A percentile compares a stretch with the other conserved stretches of the same genome.
These are phyloP conservation scores for Amauroascus verrucosus DNA, from an alignment of 2,329 filamentous ascomycete genomes.

Conservation along the genomic window DNA sequence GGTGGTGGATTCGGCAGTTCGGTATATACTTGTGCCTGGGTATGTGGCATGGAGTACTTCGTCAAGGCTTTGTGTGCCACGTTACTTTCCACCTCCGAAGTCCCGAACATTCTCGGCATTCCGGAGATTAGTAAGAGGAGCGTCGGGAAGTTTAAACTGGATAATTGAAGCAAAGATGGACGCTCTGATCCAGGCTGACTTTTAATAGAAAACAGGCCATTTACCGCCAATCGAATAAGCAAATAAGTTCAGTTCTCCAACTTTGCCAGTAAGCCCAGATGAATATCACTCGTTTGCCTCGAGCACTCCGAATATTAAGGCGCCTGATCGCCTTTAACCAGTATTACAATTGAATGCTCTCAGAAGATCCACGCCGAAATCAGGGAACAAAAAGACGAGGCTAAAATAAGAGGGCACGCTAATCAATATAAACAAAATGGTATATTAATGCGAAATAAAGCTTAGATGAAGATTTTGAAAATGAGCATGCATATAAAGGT, in stretches of 20 bases:
- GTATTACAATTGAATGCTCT: slow-evolving; percentile 7
- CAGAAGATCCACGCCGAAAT: background rate
- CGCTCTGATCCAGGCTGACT: background rate
- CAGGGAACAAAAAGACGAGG: background rate
- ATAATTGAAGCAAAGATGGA: background rate
- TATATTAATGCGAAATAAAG: slow-evolving; percentile 4
- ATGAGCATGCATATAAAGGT: background rate
- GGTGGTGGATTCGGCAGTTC: slow-evolving; percentile 4
- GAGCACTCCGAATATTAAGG: slow-evolving; percentile 1
- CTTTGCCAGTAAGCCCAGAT: background rate
- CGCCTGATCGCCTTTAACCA: background rate
- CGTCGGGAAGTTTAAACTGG: background rate
- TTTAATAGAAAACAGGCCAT: background rate
- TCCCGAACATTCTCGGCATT: slow-evolving; percentile 5
- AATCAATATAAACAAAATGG: slow-evolving; percentile 5
- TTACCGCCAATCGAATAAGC: background rate
- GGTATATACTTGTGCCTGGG: background rate
- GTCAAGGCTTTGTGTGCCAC: background rate
- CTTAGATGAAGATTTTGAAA: background rate
- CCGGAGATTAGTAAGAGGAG: background rate
- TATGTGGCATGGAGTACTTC: background rate
- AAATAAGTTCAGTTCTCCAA: background rate
- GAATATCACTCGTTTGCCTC: background rate
- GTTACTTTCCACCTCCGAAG: background rate
- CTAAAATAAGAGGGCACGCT: slow-evolving; percentile 5